Evolutionary conservation across 2,329 filamentous ascomycete genomes (phyloP).

Genomic region (Botrytis pseudocinerea): DNA sequence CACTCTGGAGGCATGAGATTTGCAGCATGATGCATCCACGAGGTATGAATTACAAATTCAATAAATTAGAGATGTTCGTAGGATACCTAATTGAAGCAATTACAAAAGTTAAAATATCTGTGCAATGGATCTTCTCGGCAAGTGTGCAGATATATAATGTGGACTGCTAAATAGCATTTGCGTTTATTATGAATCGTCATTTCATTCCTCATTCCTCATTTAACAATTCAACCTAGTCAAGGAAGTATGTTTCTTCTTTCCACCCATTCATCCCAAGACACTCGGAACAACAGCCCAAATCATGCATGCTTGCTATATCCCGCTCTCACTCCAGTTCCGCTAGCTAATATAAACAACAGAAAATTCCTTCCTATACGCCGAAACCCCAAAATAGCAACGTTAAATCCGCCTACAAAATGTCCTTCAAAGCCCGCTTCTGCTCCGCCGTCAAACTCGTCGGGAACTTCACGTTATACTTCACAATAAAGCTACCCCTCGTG

Average conservation of each 20-base stretch:
- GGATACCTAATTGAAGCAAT: background rate
- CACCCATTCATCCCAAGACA: background rate
- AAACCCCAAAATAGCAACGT: background rate
- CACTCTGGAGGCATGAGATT: constrained; percentile 3
- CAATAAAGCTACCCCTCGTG: constrained; percentile 81
- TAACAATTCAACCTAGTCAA: background rate
- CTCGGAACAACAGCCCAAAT: background rate
- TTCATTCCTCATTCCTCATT: background rate
- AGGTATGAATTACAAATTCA: background rate
- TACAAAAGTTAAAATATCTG: no score
- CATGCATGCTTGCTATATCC: background rate
- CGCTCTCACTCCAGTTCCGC: background rate
- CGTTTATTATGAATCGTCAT: background rate
- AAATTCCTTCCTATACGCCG: background rate
- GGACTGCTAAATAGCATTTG: background rate
- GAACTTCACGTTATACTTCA: constrained; percentile 92
- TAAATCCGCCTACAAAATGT: constrained; percentile 60
- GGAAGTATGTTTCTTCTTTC: background rate
- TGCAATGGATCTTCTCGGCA: no score
- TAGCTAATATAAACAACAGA: background rate
- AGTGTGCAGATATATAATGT: background rate
- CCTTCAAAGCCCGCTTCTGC: constrained; percentile 79
- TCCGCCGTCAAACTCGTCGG: constrained; percentile 71
- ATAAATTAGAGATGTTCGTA: background rate
- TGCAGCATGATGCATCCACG: background rate